phyloP scores from a whole-genome alignment of 1,284 basidiomycete genomes.

The Melampsora occidentalis region DNA sequence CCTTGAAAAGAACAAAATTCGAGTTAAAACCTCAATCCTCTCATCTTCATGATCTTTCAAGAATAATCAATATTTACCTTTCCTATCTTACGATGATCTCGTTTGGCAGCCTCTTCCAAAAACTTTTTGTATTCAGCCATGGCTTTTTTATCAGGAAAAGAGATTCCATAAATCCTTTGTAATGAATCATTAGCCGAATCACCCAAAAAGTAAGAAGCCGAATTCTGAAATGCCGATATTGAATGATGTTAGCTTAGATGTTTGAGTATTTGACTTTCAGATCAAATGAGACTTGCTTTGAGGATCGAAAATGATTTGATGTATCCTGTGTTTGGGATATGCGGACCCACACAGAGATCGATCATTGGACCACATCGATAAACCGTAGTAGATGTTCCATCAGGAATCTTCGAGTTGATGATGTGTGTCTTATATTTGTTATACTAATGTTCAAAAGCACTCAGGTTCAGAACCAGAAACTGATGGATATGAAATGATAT shows the following conservation, averaged over 20 bases:
- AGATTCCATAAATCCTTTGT: conserved; percentile 96
- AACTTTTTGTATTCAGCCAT: conserved; percentile 93
- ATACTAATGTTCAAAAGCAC: conserved; percentile 63
- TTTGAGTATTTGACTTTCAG: conserved; percentile 2
- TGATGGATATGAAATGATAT: not conserved
- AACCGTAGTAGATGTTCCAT: conserved; percentile 94
- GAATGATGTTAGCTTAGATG: conserved; percentile 32
- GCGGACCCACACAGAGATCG: conserved; percentile 93
- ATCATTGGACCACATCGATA: conserved; percentile 99
- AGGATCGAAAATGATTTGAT: conserved; percentile 96
- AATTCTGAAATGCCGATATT: conserved; percentile 66
- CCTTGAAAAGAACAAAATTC: conserved; percentile 57
- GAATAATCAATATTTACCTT: conserved; percentile 59
- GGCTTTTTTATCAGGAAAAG: conserved; percentile 97
- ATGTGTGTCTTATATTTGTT: conserved; percentile 99
- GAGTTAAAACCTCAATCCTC: not conserved
- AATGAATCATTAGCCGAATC: conserved; percentile 90
- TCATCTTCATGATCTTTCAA: not conserved
- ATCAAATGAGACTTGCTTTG: conserved; percentile 62
- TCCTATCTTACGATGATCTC: conserved; percentile 94
- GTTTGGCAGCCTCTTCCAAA: conserved; percentile 91
- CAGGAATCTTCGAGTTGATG: conserved; percentile 91
- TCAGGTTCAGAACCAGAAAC: not conserved
- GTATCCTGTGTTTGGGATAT: conserved; percentile 94
- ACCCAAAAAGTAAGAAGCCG: conserved; percentile 96